These are phyloP conservation scores for Phragmites australis DNA, from an alignment of 176 grass and related monocot species.

Conservation along the genomic window DNA sequence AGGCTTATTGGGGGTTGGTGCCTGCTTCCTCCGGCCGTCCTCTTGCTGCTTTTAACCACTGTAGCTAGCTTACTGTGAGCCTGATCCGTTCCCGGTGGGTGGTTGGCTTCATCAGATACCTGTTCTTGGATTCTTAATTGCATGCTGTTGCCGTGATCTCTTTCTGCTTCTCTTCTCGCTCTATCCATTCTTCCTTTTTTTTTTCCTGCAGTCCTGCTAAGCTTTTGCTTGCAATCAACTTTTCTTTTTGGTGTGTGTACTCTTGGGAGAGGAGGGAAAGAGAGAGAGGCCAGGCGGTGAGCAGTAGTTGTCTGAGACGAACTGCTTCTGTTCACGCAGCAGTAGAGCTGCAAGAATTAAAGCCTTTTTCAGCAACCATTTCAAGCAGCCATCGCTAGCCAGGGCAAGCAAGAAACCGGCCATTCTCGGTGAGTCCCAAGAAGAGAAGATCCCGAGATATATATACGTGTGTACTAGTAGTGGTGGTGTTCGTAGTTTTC, in stretches of 20 bases:
- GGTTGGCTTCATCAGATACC: slow-evolving; percentile 1
- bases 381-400: background rate
- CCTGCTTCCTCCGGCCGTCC: background rate
- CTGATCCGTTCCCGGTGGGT: background rate
- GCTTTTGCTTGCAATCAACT: slow-evolving; percentile 52
- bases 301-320: slow-evolving; percentile 23
- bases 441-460: slow-evolving; percentile 11
- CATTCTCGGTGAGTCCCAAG: background rate
- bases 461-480: background rate
- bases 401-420: background rate
- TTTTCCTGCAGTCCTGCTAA: background rate
- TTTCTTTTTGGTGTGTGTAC: slow-evolving; percentile 29
- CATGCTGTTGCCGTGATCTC: slow-evolving; percentile 33
- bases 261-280: background rate
- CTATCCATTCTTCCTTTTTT: slow-evolving; percentile 5
- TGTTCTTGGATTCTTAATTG: slow-evolving; percentile 43
- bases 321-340: background rate
- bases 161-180: background rate
- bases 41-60: background rate
- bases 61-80: slow-evolving; percentile 9
- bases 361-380: background rate
- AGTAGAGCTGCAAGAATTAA: background rate
- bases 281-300: background rate
- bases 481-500: background rate
- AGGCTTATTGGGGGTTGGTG: slow-evolving; percentile 27